Percentiles rank a stretch among this genome's conserved stretches.
Conservation (phyloP, 1,284 basidiomycete genomes). For the Moniliophthora roreri region DNA sequence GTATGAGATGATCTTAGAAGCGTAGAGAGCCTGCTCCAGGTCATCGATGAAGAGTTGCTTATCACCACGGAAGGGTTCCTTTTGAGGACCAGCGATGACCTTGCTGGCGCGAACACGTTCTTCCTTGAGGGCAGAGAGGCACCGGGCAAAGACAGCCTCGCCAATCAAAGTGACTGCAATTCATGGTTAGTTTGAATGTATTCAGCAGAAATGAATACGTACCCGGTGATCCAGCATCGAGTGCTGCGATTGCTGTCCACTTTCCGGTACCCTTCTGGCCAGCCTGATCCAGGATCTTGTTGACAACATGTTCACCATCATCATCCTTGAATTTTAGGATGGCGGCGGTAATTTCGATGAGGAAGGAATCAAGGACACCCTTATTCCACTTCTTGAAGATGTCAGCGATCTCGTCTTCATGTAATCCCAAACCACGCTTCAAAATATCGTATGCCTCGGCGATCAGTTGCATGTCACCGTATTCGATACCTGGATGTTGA, state of each 20-base stretch:
- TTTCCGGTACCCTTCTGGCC: slow-evolving; percentile 99
- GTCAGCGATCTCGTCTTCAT: slow-evolving; percentile 85
- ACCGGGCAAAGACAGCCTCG: slow-evolving; percentile 99
- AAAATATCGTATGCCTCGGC: slow-evolving; percentile 99
- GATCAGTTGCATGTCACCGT: slow-evolving; percentile 99
- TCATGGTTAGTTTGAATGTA: slow-evolving; percentile 17
- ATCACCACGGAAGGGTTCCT: slow-evolving; percentile 94
- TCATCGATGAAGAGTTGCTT: slow-evolving; percentile 99
- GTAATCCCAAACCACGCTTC: slow-evolving; percentile 90
- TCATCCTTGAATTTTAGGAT: slow-evolving; percentile 97
- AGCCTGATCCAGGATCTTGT: slow-evolving; percentile 94
- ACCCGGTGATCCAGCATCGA: slow-evolving; percentile 93
- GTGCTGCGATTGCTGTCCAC: slow-evolving; percentile 98
- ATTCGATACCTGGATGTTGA: slow-evolving; percentile 80
- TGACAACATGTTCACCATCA: slow-evolving; percentile 88
- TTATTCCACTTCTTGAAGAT: slow-evolving; percentile 96
- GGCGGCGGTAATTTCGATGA: slow-evolving; percentile 97
- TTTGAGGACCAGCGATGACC: slow-evolving; percentile 85
- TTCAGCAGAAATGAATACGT: slow-evolving; percentile 23
- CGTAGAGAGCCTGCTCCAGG: slow-evolving; percentile 98
- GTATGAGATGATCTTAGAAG: slow-evolving; percentile 99
- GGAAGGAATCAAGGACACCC: slow-evolving; percentile 98
- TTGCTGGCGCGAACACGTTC: slow-evolving; percentile 96
- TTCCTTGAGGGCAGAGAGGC: slow-evolving; percentile 96
- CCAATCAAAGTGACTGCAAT: slow-evolving; percentile 93